Base-by-base conservation (phyloP, 2,329 filamentous ascomycete species). In the Colletotrichum gloeosporioides region DNA sequence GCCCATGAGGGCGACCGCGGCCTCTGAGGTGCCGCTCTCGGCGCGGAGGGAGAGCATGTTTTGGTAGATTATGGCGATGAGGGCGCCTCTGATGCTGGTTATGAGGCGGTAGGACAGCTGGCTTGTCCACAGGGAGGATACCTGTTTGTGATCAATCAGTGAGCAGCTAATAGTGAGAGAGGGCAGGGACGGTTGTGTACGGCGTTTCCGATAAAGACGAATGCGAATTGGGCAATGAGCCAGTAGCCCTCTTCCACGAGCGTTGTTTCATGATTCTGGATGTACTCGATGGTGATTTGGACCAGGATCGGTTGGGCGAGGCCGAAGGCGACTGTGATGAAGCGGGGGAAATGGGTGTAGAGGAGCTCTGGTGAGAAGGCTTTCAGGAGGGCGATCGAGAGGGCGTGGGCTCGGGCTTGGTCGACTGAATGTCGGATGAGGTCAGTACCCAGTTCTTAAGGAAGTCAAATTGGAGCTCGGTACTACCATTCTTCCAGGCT, bases 291-390 rank as follows among this genome's bases (percentile, higher is more conserved):
- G 0, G 78, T 81, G 44, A 79, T 77, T 62, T 82, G 71, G 73
- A 89, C 85, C 12, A 89, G 83, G 27, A 89, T 85, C 0, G 88
- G 87, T 34, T 89, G 88, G 5, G 84, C 82, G 64, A 88, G 87
- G 10, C 79, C 84, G 78, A 89, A 87, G 6, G 79, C 87, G 2
- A 82, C 79, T 55, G 80, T 81, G 1, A 78, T 79, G 32, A 83
- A n/a, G 3, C 83, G 80, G 1, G 83, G 82, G 5, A 82, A 73
- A 10, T 79, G 75, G n/a, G 83, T 82, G 6, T 79, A 67, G 1
- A 82, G 49, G 2, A 89, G 39, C 8, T 75, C 69, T 18, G 29
- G 18, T 10, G 13, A 61, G n/a, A 72, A 75, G 1, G 69, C 39
- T 2, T 66, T 71, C 4, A 75, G 10, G 9, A 72, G 69, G 2